Evolutionary conservation across 2,329 filamentous ascomycete genomes (phyloP).

Genomic region (Phaeophleospora eucalypticola): DNA sequence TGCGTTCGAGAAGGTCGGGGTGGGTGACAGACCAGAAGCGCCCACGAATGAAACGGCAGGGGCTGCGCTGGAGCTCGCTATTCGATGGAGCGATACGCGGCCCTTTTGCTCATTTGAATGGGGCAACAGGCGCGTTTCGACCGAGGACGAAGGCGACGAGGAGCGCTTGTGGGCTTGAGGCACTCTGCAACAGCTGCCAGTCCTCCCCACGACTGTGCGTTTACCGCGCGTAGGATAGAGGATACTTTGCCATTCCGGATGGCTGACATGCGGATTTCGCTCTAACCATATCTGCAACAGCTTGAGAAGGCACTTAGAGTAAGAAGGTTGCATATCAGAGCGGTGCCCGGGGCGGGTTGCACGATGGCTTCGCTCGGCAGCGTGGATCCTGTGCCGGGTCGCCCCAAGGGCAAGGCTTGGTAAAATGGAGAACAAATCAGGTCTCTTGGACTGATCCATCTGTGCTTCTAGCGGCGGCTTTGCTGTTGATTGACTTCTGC

Average conservation of each 20-base stretch:
- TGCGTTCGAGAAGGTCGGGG: neutral
- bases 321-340: too few relatives aligned
- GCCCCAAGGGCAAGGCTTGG: too few relatives aligned
- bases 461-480: constrained; percentile 12
- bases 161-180: too few relatives aligned
- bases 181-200: too few relatives aligned
- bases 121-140: constrained; percentile 3
- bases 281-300: neutral
- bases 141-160: too few relatives aligned
- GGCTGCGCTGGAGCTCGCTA: constrained; percentile 12
- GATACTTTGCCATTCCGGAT: neutral
- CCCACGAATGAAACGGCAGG: constrained; percentile 19
- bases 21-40: constrained; percentile 9
- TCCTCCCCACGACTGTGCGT: constrained; percentile 1
- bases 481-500: constrained; percentile 6
- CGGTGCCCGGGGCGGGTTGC: too few relatives aligned
- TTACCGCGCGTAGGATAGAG: neutral
- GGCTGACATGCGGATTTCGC: neutral
- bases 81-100: constrained; percentile 14
- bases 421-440: constrained; percentile 8
- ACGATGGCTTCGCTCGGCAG: too few relatives aligned
- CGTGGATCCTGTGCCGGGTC: too few relatives aligned
- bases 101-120: constrained; percentile 4
- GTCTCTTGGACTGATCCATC: constrained; percentile 1
- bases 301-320: too few relatives aligned